These are phyloP conservation scores for Penicillium manginii DNA, from an alignment of 495 filamentous ascomycete species.

Conservation along the genomic window DNA sequence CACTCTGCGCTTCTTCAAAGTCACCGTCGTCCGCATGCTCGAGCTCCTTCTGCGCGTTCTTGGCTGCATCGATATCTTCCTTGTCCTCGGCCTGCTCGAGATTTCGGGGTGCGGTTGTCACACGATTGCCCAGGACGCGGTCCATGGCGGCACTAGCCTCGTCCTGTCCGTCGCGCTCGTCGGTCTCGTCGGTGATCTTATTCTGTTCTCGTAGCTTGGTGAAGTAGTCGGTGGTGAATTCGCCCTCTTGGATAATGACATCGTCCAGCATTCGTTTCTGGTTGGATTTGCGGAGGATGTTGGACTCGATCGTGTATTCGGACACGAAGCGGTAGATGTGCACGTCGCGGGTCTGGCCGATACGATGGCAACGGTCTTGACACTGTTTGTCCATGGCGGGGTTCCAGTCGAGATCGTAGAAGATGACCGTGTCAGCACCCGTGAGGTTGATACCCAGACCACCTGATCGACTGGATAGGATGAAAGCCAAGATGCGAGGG, in stretches of 20 bases:
- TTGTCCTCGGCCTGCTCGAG: slow-evolving; percentile 89
- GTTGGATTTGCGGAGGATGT: slow-evolving; percentile 93
- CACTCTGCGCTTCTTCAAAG: slow-evolving; percentile 74
- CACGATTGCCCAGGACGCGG: slow-evolving; percentile 68
- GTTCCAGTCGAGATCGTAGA: slow-evolving; percentile 99
- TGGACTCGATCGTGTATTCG: slow-evolving; percentile 98
- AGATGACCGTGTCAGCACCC: slow-evolving; percentile 97
- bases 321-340: slow-evolving; percentile 97
- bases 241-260: slow-evolving; percentile 97
- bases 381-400: slow-evolving; percentile 99
- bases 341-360: slow-evolving; percentile 96
- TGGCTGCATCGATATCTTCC: slow-evolving; percentile 88
- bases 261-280: slow-evolving; percentile 98
- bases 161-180: slow-evolving; percentile 60
- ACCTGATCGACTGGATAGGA: slow-evolving; percentile 91
- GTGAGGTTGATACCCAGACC: slow-evolving; percentile 97
- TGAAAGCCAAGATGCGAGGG: slow-evolving; percentile 88
- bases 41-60: slow-evolving; percentile 85
- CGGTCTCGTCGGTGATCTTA: slow-evolving; percentile 69
- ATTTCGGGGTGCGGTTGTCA: slow-evolving; percentile 59
- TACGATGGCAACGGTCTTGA: slow-evolving; percentile 96
- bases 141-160: slow-evolving; percentile 84
- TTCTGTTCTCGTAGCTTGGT: slow-evolving; percentile 74
- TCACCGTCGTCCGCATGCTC: slow-evolving; percentile 85
- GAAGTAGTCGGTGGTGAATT: slow-evolving; percentile 98